Conservation (phyloP, 768 basidiomycete genomes). For the Boletus rubescentipes region DNA sequence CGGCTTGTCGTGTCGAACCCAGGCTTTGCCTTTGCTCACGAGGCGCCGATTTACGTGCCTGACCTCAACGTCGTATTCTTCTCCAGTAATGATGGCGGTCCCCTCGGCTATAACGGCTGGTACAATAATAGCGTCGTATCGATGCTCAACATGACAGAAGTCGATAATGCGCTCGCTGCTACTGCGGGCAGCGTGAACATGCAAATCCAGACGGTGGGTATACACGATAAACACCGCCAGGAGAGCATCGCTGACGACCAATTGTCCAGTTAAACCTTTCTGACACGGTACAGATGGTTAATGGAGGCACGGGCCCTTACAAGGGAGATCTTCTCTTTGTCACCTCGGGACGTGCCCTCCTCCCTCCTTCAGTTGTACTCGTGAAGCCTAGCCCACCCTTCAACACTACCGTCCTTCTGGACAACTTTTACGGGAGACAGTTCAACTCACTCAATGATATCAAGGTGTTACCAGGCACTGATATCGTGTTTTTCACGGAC, state of each 20-base stretch:
- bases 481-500: constrained; percentile 77
- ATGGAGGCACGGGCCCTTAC: constrained; percentile 66
- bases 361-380: constrained; percentile 61
- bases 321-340: constrained; percentile 57
- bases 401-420: constrained; percentile 67
- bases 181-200: constrained; percentile 44
- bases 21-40: constrained; percentile 73
- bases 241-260: constrained; percentile 2
- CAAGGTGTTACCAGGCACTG: constrained; percentile 66
- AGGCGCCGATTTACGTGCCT: constrained; percentile 68
- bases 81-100: constrained; percentile 66
- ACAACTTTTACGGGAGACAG: constrained; percentile 79
- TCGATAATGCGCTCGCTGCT: constrained; percentile 43
- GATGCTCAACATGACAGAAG: constrained; percentile 59
- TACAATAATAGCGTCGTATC: constrained; percentile 63
- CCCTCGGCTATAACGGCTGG: constrained; percentile 61
- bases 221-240: background rate
- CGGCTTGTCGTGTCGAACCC: constrained; percentile 60
- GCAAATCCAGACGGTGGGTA: constrained; percentile 43
- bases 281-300: constrained; percentile 65
- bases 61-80: constrained; percentile 71
- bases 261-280: constrained; percentile 54
- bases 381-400: constrained; percentile 64
- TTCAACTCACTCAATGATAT: constrained; percentile 85
- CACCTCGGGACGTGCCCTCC: constrained; percentile 62